Base-by-base conservation (phyloP, 2,329 filamentous ascomycete species). In the Calonectria hongkongensis region DNA sequence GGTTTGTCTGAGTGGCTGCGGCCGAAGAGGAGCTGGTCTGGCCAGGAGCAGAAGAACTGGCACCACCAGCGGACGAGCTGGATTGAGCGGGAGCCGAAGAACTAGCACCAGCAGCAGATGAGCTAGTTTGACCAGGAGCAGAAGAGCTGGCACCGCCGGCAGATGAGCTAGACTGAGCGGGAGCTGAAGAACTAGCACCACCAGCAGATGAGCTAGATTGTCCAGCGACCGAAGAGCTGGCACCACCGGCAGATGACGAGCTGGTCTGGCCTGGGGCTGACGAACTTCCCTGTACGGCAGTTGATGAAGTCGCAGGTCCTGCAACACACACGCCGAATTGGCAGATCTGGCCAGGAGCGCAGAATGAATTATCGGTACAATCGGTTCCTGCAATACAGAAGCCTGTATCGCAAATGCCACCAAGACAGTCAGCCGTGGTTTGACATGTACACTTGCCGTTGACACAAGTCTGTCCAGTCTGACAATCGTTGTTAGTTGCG, bases 1-100 rank as follows among this genome's bases (percentile, higher is more conserved):
- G 33, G 13, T 39, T 58, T 12, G 54, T 58, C 33, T 58, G 54
- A 9, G 54, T 58, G 5, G 60, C 33, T 16, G 47, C 43, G 10
- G 63, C 50, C 10, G 63, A 50, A 15, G 43, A 66, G 16, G 63
- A 65, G 28, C 16, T 50, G 30, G 45, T 25, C 45, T 39, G 62
- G 2, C 18, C 39, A 8, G 16, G 16, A 15, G 15, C 43, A 2
- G 58, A 63, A 33, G 25, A 45, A 30, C 60, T 33, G 28, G 16
- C 60, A 12, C 16, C 41, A 12, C 25, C 16, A 10, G 60, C 27
- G 2, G 60, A 48, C 2, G 28, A 64, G 43, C 41, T 64, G 12
- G 27, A 25, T 28, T 15, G 54, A 3, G 33, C 54, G 39, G 54
- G 2, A 2, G 18, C 50, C 2, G 50, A 36, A 3, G 50, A 36